Base-by-base conservation (phyloP, 2,329 filamentous ascomycete species). In the Aureobasidium leucospermi region DNA sequence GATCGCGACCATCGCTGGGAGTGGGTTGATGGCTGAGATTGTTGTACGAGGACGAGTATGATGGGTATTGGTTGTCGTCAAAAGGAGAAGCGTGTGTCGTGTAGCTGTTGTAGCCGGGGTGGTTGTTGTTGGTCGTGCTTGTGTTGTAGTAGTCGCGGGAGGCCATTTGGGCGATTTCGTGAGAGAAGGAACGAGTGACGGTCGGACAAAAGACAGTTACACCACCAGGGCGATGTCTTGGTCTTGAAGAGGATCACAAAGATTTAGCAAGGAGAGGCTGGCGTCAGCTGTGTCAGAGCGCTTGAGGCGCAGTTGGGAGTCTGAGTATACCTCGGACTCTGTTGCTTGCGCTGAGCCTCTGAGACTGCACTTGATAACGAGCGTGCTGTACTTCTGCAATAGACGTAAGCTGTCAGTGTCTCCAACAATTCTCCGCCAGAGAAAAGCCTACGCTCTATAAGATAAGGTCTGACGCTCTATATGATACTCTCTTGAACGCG, bases 141-240 rank as follows among this genome's bases (percentile, higher is more conserved):
- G 74, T 75, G 62, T 79, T 77, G 74, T 88, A 88, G 74, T 89
- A 89, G 67, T 87, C 82, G 73, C 78, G 76, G 59, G 76, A 71
- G 47, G 77, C 76, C 77, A 79, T 79, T 60, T 56, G 60, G 65
- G 52, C 60, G 53, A 57, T 19, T n/a, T 38, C 38, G 32, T n/a
- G 11, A 41, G 15, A 36, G 36, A 19, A 31, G 49, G 49, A 39
- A 52, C 34, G 49, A 52, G 36, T 19, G 49, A 11, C 36, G 29
- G 49, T 32, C 6, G 38, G 51, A 42, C 38, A 15, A 4, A 19
- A 42, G 51, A 43, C 51, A 34, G 28, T n/a, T 7, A 28, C 51
- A 55, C 51, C 51, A 4, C 51, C 51, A 55, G 51, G 51, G 39
- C n/a, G 49, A 53, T 16, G 32, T 38, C 16, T 23, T 32, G 9